phyloP scores from a whole-genome alignment of 768 basidiomycete species.

The Agrocybe pediades region DNA sequence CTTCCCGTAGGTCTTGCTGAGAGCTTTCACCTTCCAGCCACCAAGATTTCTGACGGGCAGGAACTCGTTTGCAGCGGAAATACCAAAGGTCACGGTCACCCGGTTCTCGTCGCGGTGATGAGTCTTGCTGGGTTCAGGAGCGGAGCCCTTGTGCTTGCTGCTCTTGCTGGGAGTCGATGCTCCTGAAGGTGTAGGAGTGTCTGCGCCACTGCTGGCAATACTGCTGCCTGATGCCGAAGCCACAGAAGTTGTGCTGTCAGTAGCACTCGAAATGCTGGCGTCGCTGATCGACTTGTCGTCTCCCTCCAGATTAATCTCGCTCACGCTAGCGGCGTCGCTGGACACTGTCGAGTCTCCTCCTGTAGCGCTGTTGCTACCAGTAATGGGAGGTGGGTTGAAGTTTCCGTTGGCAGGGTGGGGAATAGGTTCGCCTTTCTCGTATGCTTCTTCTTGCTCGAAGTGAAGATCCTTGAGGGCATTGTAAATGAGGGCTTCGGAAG shows the following conservation, averaged over 20 bases:
- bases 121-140: slow-evolving; percentile 1
- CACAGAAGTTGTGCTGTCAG: background rate
- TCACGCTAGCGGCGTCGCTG: background rate
- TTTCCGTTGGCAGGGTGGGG: slow-evolving; percentile 18
- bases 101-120: slow-evolving; percentile 21
- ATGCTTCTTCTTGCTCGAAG: slow-evolving; percentile 27
- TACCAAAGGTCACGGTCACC: slow-evolving; percentile 47
- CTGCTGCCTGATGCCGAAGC: slow-evolving; percentile 1
- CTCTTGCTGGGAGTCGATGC: background rate
- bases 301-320: background rate
- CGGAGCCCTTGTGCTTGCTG: background rate
- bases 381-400: slow-evolving; percentile 7
- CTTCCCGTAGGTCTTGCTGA: slow-evolving; percentile 43
- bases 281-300: background rate
- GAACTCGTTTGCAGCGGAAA: slow-evolving; percentile 44
- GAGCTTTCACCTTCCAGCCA: slow-evolving; percentile 46
- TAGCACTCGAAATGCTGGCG: slow-evolving; percentile 3
- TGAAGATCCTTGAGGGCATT: slow-evolving; percentile 45
- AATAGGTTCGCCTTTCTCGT: slow-evolving; percentile 8
- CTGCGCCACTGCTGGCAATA: slow-evolving; percentile 3
- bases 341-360: background rate
- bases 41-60: slow-evolving; percentile 43
- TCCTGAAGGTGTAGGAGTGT: background rate
- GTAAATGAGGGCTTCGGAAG: slow-evolving; percentile 53
- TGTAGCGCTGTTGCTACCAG: background rate